Conservation (phyloP, 2,329 filamentous ascomycete species). For the Sporothrix phasma region DNA sequence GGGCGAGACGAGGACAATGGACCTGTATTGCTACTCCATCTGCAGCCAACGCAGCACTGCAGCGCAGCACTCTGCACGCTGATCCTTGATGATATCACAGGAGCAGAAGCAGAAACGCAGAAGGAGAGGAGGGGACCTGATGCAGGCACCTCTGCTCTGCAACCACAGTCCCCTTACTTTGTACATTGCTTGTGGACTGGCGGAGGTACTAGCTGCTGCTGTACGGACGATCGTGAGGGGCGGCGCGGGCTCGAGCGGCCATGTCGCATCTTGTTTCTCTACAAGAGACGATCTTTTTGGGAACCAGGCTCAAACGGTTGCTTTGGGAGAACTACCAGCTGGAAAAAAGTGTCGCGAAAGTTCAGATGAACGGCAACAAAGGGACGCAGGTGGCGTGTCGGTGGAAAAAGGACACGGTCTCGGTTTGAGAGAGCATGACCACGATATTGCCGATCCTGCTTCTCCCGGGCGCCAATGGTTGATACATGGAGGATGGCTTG, state of each 20-base stretch:
- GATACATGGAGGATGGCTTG: neutral
- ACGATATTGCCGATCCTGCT: neutral
- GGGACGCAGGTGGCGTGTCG: neutral
- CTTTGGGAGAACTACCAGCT: neutral
- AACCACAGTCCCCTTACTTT: neutral
- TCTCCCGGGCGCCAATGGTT: neutral
- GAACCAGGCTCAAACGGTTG: neutral
- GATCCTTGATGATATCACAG: neutral
- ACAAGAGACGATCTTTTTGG: neutral
- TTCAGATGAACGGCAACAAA: neutral
- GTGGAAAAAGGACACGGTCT: neutral
- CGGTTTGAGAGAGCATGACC: neutral
- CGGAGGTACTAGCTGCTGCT: neutral
- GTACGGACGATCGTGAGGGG: neutral
- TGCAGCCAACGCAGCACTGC: neutral
- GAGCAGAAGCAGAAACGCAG: neutral
- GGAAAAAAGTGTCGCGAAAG: neutral
- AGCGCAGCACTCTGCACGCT: neutral
- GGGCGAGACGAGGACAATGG: neutral
- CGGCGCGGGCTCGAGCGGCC: neutral
- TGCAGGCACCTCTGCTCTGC: neutral
- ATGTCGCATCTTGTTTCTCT: neutral
- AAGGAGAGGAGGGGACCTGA: neutral
- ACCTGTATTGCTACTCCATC: neutral
- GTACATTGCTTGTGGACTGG: neutral